Evolutionary conservation across 2,329 filamentous ascomycete genomes (phyloP).

Genomic region (Cryphonectria japonica): DNA sequence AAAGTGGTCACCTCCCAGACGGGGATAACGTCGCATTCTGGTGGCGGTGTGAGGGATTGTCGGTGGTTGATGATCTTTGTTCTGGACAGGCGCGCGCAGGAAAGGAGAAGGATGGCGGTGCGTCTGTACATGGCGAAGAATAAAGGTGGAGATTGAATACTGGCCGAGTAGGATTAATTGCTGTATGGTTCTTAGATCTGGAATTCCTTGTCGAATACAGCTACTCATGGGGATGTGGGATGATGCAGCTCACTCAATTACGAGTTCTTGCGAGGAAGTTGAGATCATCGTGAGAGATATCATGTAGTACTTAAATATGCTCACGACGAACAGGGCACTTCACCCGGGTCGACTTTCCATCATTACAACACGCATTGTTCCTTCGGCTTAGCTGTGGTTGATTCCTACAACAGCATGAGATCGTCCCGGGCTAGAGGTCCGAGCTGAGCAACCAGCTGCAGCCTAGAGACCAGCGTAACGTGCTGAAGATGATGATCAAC

Average conservation of each 20-base stretch:
- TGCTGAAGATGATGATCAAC: not conserved
- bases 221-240: not conserved
- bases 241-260: not conserved
- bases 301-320: not conserved
- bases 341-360: not conserved
- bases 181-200: not conserved
- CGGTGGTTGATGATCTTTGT: constrained; percentile 1
- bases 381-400: not conserved
- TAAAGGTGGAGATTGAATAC: not conserved
- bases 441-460: not conserved
- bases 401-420: not conserved
- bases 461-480: not conserved
- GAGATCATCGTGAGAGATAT: not conserved
- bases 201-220: not conserved
- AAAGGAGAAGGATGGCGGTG: not conserved
- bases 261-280: not conserved
- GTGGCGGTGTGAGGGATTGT: constrained; percentile 13
- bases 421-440: not conserved
- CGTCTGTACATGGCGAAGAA: not conserved
- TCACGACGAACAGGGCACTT: not conserved
- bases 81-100: not conserved
- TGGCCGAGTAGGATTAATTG: not conserved
- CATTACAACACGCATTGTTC: not conserved
- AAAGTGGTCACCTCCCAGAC: constrained; percentile 20
- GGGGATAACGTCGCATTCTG: constrained; percentile 24